Conservation (phyloP, 2,329 filamentous ascomycete species). For the Aspergillus sp. region DNA sequence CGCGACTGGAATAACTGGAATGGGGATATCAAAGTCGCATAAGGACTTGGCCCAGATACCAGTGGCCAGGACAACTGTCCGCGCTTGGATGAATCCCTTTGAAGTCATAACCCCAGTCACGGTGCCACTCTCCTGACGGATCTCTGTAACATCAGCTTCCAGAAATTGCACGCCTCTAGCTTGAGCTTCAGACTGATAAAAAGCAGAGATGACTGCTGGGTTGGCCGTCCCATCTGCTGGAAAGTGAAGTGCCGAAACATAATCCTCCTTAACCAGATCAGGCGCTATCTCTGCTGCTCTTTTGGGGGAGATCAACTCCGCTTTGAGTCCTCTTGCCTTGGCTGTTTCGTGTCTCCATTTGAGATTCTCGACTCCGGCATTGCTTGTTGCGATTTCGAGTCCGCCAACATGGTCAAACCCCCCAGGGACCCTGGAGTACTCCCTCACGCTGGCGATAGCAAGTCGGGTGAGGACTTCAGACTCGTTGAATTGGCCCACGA, state of each 20-base stretch:
- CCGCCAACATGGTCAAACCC: conserved; percentile 30
- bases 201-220: conserved; percentile 22
- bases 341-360: conserved; percentile 20
- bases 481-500: conserved; percentile 38
- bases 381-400: conserved; percentile 25
- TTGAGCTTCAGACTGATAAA: conserved; percentile 24
- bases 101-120: conserved; percentile 21
- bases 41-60: conserved; percentile 32
- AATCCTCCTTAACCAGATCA: conserved; percentile 27
- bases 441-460: conserved; percentile 30
- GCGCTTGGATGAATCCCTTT: conserved; percentile 12
- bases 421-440: conserved; percentile 28
- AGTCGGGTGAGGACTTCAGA: conserved; percentile 30
- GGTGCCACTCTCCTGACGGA: conserved; percentile 17
- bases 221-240: conserved; percentile 30
- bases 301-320: conserved; percentile 24
- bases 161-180: conserved; percentile 23
- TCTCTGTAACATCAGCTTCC: conserved; percentile 20
- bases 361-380: conserved; percentile 19
- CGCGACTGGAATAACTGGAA: conserved; percentile 35
- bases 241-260: conserved; percentile 24
- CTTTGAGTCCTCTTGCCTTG: conserved; percentile 22
- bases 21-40: conserved; percentile 22
- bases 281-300: conserved; percentile 26
- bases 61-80: conserved; percentile 27